A percentile compares a stretch with the other conserved stretches of the same genome.
phyloP scores from a whole-genome alignment of 1,284 basidiomycete genomes.

The Cerrena zonata region DNA sequence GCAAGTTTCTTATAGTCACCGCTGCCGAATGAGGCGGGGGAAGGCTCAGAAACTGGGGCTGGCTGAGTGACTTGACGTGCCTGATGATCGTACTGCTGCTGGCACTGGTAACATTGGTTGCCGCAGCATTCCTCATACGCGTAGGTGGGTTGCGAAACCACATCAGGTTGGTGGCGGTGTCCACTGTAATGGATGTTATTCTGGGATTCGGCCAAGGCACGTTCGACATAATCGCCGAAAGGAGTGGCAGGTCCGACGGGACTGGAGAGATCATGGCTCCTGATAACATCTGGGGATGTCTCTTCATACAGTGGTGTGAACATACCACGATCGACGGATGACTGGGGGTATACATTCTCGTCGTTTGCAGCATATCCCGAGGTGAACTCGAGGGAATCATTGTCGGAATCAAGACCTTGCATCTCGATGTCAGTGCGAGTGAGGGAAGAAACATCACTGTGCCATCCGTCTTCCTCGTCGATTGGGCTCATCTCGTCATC shows the following conservation, averaged over 20 bases:
- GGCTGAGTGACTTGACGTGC: conserved; percentile 19
- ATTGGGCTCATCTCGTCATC: conserved; percentile 42
- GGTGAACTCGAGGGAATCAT: conserved; percentile 11
- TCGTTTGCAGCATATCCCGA: conserved; percentile 7
- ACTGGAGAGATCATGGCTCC: conserved; percentile 54
- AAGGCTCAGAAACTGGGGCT: conserved; percentile 32
- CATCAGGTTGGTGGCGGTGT: conserved; percentile 5
- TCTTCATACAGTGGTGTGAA: conserved; percentile 65
- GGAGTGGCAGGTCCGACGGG: conserved; percentile 69
- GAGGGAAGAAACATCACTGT: conserved; percentile 17
- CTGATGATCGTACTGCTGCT: conserved; percentile 13
- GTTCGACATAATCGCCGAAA: conserved; percentile 69
- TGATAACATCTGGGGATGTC: conserved; percentile 50
- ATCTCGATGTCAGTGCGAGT: conserved; percentile 16
- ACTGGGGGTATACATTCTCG: background rate
- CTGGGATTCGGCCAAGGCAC: conserved; percentile 47
- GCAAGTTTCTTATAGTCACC: conserved; percentile 62
- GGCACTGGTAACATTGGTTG: conserved; percentile 25
- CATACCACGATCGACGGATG: conserved; percentile 39
- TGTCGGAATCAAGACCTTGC: conserved; percentile 18
- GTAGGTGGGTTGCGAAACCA: conserved; percentile 18
- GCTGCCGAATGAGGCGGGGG: conserved; percentile 48
- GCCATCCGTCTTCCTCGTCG: conserved; percentile 21
- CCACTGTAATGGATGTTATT: conserved; percentile 10
- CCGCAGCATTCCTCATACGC: conserved; percentile 21